These are phyloP conservation scores for Quercus parvula DNA, from an alignment of 306 rosid species.

Conservation along the genomic window DNA sequence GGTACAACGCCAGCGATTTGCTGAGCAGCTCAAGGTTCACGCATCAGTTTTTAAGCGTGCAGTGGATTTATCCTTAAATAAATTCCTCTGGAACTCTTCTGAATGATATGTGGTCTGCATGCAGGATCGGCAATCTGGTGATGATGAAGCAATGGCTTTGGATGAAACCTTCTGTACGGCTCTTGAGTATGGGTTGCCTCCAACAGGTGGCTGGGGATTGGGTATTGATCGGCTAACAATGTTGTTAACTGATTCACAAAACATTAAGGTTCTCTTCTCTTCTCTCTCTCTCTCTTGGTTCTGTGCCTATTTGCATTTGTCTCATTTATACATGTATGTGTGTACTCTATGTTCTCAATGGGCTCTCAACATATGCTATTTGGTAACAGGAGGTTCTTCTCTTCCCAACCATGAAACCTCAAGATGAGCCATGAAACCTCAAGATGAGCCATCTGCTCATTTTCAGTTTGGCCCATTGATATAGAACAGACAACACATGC, in stretches of 20 bases:
- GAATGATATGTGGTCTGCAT: conserved; percentile 8
- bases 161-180: conserved; percentile 89
- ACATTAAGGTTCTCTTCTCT: conserved; percentile 59
- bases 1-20: conserved; percentile 85
- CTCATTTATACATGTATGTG: background rate
- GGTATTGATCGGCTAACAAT: conserved; percentile 86
- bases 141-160: conserved; percentile 92
- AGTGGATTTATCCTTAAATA: background rate
- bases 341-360: background rate
- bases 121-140: conserved; percentile 94
- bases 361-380: conserved; percentile 8
- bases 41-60: background rate
- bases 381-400: conserved; percentile 82
- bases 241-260: conserved; percentile 83
- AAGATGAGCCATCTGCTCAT: conserved; percentile 48
- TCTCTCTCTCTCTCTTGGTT: background rate
- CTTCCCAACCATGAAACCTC: conserved; percentile 95
- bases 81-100: background rate
- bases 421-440: conserved; percentile 64
- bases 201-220: conserved; percentile 97
- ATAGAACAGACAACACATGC: too few species aligned
- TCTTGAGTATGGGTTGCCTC: conserved; percentile 95
- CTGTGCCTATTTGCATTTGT: background rate
- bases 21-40: conserved; percentile 90
- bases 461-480: background rate